Evolutionary conservation across 2,329 filamentous ascomycete genomes (phyloP).

Genomic region (Colletotrichum limetticola): DNA sequence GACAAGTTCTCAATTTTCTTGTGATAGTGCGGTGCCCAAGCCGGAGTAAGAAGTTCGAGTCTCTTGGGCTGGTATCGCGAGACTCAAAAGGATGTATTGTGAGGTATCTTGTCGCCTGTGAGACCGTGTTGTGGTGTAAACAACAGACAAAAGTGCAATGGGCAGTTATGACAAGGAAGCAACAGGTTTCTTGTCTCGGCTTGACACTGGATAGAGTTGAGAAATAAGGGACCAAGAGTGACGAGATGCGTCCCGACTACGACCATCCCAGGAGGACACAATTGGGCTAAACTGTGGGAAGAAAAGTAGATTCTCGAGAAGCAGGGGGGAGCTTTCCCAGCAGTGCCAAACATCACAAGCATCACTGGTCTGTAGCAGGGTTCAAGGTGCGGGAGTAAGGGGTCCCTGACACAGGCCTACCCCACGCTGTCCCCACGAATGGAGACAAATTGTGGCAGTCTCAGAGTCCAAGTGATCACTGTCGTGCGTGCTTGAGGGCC

Average conservation of each 20-base stretch:
- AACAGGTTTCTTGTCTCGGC: constrained; percentile 27
- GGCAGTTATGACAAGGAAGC: constrained; percentile 18
- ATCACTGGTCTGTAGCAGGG: constrained; percentile 27
- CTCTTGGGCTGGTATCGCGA: constrained; percentile 35
- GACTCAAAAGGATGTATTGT: constrained; percentile 27
- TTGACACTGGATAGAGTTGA: constrained; percentile 23
- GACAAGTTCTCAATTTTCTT: constrained; percentile 1
- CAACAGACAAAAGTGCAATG: constrained; percentile 21
- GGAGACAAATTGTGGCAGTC: constrained; percentile 22
- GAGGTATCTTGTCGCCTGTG: constrained; percentile 34
- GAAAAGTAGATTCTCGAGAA: constrained; percentile 25
- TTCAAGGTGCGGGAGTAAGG: constrained; percentile 30
- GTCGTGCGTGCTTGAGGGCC: constrained; percentile 31
- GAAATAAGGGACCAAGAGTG: constrained; percentile 22
- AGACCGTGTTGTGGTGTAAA: constrained; percentile 28
- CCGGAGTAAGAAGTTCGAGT: constrained; percentile 24
- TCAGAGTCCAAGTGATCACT: constrained; percentile 34
- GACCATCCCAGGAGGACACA: constrained; percentile 12
- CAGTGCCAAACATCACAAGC: constrained; percentile 32
- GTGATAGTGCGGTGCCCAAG: constrained; percentile 29
- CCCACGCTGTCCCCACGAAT: constrained; percentile 33
- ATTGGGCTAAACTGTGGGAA: constrained; percentile 23
- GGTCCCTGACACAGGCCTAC: constrained; percentile 35
- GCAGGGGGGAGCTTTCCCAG: constrained; percentile 29
- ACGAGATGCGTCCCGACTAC: constrained; percentile 24